Evolutionary conservation across 176 grass and related monocot species (phyloP).

Genomic region (Otatea glauca): DNA sequence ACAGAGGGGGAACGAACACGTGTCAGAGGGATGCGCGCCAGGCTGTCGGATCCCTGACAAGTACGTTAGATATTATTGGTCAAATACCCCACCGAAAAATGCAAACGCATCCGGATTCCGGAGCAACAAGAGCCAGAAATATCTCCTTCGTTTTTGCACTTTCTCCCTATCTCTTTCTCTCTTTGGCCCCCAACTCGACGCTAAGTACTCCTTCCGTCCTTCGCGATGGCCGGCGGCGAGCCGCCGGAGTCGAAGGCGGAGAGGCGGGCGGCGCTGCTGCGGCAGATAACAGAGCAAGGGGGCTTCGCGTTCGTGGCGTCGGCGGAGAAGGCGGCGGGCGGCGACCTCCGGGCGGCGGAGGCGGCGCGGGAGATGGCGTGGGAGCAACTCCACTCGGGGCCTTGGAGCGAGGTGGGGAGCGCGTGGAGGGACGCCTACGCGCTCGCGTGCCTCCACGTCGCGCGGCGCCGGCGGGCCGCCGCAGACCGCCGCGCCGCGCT

Average conservation of each 20-base stretch:
- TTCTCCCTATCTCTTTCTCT: constrained; percentile 18
- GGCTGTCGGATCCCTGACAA: too few species aligned
- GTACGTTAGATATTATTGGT: too few species aligned
- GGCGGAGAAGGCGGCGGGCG: constrained; percentile 66
- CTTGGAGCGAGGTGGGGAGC: constrained; percentile 69
- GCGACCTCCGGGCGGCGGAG: constrained; percentile 83
- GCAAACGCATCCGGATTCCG: constrained; percentile 27
- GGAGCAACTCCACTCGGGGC: constrained; percentile 96
- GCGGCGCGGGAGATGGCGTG: constrained; percentile 92
- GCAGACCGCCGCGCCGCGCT: constrained; percentile 56
- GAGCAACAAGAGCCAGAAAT: constrained; percentile 44
- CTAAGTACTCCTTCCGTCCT: too few species aligned
- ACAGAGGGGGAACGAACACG: too few species aligned
- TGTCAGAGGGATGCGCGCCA: too few species aligned
- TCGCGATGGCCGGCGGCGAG: constrained; percentile 42
- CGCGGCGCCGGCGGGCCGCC: constrained; percentile 55
- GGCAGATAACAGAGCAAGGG: constrained; percentile 68
- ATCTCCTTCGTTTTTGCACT: constrained; percentile 46
- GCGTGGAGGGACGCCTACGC: constrained; percentile 90
- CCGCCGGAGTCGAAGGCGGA: constrained; percentile 35
- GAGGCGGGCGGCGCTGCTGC: constrained; percentile 53
- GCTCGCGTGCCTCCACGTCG: constrained; percentile 87
- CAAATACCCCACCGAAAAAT: too few species aligned
- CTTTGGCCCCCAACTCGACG: neutral
- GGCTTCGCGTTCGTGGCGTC: constrained; percentile 88